Evolutionary conservation across 495 filamentous ascomycete species (phyloP).

Genomic region (Hypoxylon subgilvum): DNA sequence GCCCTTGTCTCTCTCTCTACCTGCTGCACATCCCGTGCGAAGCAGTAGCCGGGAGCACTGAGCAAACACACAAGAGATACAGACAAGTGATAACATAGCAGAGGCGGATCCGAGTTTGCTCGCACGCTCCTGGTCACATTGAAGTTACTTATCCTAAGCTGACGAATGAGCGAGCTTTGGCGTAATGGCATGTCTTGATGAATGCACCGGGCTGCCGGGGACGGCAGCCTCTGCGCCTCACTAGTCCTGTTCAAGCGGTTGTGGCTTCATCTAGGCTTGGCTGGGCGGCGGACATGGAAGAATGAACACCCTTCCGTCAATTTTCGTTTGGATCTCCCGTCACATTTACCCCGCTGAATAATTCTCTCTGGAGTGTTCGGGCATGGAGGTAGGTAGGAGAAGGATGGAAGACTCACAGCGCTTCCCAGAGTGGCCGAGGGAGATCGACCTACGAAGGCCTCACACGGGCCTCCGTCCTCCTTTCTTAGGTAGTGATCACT

Average conservation of each 20-base stretch:
- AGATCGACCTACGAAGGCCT: slow-evolving; percentile 8
- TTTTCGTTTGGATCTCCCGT: slow-evolving; percentile 22
- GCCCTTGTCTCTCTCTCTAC: background rate
- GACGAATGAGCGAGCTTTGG: background rate
- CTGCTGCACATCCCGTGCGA: slow-evolving; percentile 1
- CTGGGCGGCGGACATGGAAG: slow-evolving; percentile 6
- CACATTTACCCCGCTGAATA: slow-evolving; percentile 27
- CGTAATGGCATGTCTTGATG: background rate
- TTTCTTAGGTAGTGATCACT: background rate
- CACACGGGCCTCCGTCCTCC: slow-evolving; percentile 1
- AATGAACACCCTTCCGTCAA: slow-evolving; percentile 16
- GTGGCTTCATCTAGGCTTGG: slow-evolving; percentile 33
- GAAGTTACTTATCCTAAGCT: background rate
- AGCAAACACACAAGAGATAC: slow-evolving; percentile 23
- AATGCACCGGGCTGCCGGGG: background rate
- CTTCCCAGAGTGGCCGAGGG: slow-evolving; percentile 1
- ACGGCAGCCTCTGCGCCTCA: too few relatives aligned
- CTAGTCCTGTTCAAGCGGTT: slow-evolving; percentile 24
- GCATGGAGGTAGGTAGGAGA: background rate
- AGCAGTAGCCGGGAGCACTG: background rate
- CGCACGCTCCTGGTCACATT: background rate
- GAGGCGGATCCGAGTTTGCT: slow-evolving; percentile 10
- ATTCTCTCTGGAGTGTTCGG: too few relatives aligned
- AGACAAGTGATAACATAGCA: background rate
- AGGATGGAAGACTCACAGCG: slow-evolving; percentile 1